Percentiles rank a stretch among this genome's conserved stretches.
These are phyloP conservation scores for Didymella pinodella DNA, from an alignment of 2,329 filamentous ascomycete genomes.

Conservation along the genomic window DNA sequence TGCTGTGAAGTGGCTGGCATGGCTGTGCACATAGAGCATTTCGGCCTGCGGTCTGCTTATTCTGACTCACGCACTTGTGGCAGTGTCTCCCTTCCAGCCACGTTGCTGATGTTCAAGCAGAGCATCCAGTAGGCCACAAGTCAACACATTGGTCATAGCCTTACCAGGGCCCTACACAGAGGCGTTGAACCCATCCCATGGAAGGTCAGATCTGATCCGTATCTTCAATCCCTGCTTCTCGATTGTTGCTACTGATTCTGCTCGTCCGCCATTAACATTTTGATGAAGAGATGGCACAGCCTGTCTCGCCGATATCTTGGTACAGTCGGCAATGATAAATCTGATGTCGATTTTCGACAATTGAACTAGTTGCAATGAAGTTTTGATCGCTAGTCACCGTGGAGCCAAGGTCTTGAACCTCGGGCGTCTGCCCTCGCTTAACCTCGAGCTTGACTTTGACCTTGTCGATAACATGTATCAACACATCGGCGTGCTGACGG, in stretches of 20 bases:
- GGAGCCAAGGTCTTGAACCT: too few species aligned
- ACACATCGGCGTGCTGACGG: not conserved
- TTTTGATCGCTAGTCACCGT: too few species aligned
- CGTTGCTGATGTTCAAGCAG: not conserved
- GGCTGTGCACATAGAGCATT: not conserved
- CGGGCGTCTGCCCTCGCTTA: not conserved
- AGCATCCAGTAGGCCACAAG: not conserved
- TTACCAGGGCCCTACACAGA: not conserved
- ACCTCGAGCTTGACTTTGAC: not conserved
- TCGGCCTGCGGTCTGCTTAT: not conserved
- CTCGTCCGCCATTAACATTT: too few species aligned
- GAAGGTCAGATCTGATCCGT: not conserved
- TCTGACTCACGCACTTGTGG: not conserved
- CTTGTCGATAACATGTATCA: not conserved
- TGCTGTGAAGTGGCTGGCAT: not conserved
- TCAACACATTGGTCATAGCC: not conserved
- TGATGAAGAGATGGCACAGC: too few species aligned
- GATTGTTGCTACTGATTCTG: too few species aligned
- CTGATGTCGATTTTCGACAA: too few species aligned
- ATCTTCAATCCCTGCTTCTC: too few species aligned
- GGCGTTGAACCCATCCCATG: not conserved
- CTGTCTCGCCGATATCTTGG: too few species aligned
- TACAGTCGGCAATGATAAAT: too few species aligned
- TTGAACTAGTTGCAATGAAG: too few species aligned
- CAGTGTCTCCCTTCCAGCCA: not conserved